These are phyloP conservation scores for Aspergillus spinulosporus DNA, from an alignment of 2,329 filamentous ascomycete genomes.

Conservation along the genomic window DNA sequence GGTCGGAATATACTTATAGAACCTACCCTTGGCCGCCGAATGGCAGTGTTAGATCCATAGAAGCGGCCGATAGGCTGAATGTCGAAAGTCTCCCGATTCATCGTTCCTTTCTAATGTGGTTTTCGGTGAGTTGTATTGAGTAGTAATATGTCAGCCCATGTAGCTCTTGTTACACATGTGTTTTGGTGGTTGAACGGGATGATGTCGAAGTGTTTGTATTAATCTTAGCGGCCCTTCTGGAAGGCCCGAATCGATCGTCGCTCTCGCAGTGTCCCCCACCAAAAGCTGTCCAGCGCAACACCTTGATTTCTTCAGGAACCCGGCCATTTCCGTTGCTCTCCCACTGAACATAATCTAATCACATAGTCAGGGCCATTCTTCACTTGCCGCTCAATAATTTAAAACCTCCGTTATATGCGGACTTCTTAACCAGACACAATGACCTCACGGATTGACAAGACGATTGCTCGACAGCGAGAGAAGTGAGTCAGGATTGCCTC, in stretches of 20 bases:
- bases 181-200: background rate
- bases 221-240: constrained; percentile 13
- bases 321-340: background rate
- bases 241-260: constrained; percentile 13
- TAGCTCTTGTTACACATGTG: background rate
- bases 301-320: background rate
- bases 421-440: constrained; percentile 25
- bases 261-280: constrained; percentile 14
- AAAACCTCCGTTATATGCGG: background rate
- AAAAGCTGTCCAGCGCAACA: constrained; percentile 18
- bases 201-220: constrained; percentile 4
- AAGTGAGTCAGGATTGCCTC: constrained; percentile 53
- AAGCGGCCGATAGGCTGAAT: constrained; percentile 71
- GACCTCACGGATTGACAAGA: constrained; percentile 63
- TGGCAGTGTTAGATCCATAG: constrained; percentile 64
- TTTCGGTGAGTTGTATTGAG: background rate
- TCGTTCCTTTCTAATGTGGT: constrained; percentile 14
- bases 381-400: background rate
- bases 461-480: constrained; percentile 73
- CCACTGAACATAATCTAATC: background rate
- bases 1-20: background rate
- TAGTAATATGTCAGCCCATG: background rate
- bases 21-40: constrained; percentile 70
- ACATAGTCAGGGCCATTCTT: background rate
- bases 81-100: constrained; percentile 53